Evolutionary conservation across 805 yeast genomes (phyloP).

Genomic region (Spathaspora gorwiae): DNA sequence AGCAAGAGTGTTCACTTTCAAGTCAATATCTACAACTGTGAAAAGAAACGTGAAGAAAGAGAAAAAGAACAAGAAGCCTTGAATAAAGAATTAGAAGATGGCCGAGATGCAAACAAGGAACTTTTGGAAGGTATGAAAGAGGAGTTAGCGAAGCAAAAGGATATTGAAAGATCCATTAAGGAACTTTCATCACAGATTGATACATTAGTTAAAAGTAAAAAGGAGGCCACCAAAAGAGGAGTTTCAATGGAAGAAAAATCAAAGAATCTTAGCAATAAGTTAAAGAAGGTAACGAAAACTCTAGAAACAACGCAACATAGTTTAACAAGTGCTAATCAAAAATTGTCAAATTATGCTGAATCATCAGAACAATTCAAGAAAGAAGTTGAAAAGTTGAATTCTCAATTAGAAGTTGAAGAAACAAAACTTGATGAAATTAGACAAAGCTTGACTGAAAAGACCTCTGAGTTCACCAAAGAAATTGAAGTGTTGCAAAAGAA

Average conservation of each 20-base stretch:
- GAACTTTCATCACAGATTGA: constrained; percentile 13
- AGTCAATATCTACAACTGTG: constrained; percentile 38
- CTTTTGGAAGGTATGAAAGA: constrained; percentile 20
- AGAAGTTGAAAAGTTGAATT: constrained; percentile 44
- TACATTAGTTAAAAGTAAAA: constrained; percentile 23
- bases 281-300: constrained; percentile 54
- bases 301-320: constrained; percentile 45
- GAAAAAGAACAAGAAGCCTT: constrained; percentile 34
- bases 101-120: constrained; percentile 21
- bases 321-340: constrained; percentile 41
- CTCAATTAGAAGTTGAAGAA: constrained; percentile 49
- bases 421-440: constrained; percentile 59
- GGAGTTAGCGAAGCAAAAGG: constrained; percentile 27
- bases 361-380: constrained; percentile 41
- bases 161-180: constrained; percentile 12
- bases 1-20: constrained; percentile 58
- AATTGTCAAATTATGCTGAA: constrained; percentile 41
- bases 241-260: constrained; percentile 74
- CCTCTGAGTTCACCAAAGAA: constrained; percentile 60
- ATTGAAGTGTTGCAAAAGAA: constrained; percentile 60
- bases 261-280: constrained; percentile 59
- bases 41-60: constrained; percentile 35
- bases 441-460: constrained; percentile 64
- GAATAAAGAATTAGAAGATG: constrained; percentile 32
- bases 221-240: constrained; percentile 40